A percentile compares a stretch with the other conserved stretches of the same genome.
phyloP scores from a whole-genome alignment of 495 filamentous ascomycete genomes.

The Aspergillus indologenus region DNA sequence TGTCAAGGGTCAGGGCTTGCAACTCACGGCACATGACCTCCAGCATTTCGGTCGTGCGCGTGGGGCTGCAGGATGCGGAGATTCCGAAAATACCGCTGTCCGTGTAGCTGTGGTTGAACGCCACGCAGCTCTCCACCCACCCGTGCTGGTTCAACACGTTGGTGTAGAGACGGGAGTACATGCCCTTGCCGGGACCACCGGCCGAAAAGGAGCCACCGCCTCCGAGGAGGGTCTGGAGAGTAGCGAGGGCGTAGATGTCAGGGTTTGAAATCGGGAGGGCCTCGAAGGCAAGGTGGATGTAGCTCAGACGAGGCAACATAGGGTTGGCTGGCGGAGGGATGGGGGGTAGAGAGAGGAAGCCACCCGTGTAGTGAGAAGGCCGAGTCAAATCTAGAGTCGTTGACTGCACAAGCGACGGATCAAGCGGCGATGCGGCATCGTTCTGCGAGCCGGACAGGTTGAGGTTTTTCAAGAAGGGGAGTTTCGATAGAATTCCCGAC shows the following conservation, averaged over 20 bases:
- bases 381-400: conserved; percentile 54
- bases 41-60: conserved; percentile 72
- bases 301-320: conserved; percentile 75
- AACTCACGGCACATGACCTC: conserved; percentile 94
- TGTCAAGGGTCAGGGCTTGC: conserved; percentile 68
- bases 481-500: conserved; percentile 67
- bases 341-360: conserved; percentile 78
- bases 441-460: conserved; percentile 65
- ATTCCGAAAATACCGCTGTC: conserved; percentile 96
- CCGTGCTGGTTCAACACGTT: conserved; percentile 96
- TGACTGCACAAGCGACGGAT: conserved; percentile 41
- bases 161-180: conserved; percentile 96
- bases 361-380: conserved; percentile 88
- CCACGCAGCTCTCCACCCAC: conserved; percentile 92
- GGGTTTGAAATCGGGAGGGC: conserved; percentile 83
- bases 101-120: conserved; percentile 96
- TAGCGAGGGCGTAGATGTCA: conserved; percentile 95
- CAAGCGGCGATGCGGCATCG: conserved; percentile 51
- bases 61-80: conserved; percentile 75
- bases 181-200: conserved; percentile 95
- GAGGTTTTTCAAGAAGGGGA: conserved; percentile 92
- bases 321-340: conserved; percentile 74
- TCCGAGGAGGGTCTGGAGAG: conserved; percentile 93
- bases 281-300: conserved; percentile 95
- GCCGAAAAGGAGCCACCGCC: conserved; percentile 97